phyloP scores from a whole-genome alignment of 176 grass and related monocot species.

The Calamus simplicifolius region DNA sequence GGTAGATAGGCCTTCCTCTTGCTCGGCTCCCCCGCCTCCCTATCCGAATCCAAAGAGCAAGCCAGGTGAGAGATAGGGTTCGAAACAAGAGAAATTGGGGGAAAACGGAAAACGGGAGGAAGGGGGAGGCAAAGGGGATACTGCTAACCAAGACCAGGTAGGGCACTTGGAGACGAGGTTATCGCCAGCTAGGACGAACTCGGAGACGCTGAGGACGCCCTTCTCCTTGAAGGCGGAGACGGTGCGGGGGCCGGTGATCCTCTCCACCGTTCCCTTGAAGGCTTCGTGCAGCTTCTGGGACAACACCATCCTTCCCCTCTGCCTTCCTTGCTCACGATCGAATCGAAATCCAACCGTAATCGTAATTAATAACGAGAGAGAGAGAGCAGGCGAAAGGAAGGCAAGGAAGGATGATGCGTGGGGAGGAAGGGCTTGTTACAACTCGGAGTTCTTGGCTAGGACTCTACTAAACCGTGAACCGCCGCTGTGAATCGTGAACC shows the following conservation, averaged over 20 bases:
- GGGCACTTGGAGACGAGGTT: slow-evolving; percentile 99
- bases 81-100: neutral
- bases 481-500: too few species aligned
- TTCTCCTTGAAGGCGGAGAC: slow-evolving; percentile 89
- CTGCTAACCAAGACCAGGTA: slow-evolving; percentile 84
- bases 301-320: slow-evolving; percentile 29
- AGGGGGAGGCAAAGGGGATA: too few species aligned
- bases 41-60: slow-evolving; percentile 31
- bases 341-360: too few species aligned
- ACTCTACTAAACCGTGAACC: too few species aligned
- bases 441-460: too few species aligned
- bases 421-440: too few species aligned
- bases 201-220: slow-evolving; percentile 80
- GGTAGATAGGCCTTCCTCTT: slow-evolving; percentile 76
- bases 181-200: slow-evolving; percentile 92
- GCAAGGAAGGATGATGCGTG: too few species aligned
- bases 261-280: slow-evolving; percentile 83
- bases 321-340: neutral
- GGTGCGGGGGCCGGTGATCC: slow-evolving; percentile 67
- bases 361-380: too few species aligned
- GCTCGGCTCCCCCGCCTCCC: slow-evolving; percentile 79
- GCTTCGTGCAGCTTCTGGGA: slow-evolving; percentile 66
- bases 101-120: neutral
- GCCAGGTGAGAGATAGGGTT: neutral
- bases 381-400: too few species aligned